These are phyloP conservation scores for Biscogniauxia marginata DNA, from an alignment of 2,329 filamentous ascomycete species.

Conservation along the genomic window DNA sequence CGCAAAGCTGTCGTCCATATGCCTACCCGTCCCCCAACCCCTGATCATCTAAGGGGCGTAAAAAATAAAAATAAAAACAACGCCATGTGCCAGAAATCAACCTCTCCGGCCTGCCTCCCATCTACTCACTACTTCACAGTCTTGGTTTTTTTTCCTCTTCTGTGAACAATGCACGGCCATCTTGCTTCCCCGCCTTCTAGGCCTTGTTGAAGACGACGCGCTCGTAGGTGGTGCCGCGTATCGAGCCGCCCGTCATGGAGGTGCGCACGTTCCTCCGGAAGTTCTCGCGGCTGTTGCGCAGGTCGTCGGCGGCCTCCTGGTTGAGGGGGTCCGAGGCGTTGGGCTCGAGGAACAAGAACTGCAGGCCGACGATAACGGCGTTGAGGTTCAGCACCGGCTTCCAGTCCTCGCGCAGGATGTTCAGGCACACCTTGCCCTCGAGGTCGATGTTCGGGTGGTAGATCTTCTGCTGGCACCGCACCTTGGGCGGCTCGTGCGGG, in stretches of 20 bases:
- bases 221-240: slow-evolving; percentile 74
- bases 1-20: background rate
- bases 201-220: slow-evolving; percentile 64
- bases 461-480: slow-evolving; percentile 96
- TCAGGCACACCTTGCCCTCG: slow-evolving; percentile 96
- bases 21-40: background rate
- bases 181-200: background rate
- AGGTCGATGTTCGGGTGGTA: slow-evolving; percentile 99
- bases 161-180: too few relatives aligned
- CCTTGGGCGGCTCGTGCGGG: slow-evolving; percentile 95
- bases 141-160: background rate
- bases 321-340: slow-evolving; percentile 98
- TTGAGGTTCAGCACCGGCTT: slow-evolving; percentile 97
- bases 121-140: background rate
- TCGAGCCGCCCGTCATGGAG: slow-evolving; percentile 76
- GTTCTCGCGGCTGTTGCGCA: slow-evolving; percentile 78
- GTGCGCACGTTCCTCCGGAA: slow-evolving; percentile 90
- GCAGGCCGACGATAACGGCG: slow-evolving; percentile 87
- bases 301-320: slow-evolving; percentile 93
- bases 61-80: background rate
- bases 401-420: slow-evolving; percentile 97
- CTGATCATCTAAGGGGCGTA: too few relatives aligned
- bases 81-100: background rate
- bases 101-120: too few relatives aligned
- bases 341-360: slow-evolving; percentile 97